phyloP scores from a whole-genome alignment of 768 basidiomycete genomes.

The Gyrodon lividus region DNA sequence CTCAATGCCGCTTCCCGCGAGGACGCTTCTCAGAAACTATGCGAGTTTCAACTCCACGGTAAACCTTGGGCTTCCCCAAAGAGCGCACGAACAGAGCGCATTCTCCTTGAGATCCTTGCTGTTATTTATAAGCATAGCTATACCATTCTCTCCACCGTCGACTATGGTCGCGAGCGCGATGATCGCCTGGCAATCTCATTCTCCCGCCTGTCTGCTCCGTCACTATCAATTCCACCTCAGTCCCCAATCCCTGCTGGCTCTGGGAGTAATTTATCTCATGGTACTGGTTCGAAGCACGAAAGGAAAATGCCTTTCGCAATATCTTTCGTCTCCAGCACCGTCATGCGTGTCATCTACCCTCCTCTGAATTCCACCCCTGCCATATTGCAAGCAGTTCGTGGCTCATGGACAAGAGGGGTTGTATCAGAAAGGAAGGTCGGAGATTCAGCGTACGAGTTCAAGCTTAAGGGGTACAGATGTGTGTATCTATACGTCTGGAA shows the following conservation, averaged over 20 bases:
- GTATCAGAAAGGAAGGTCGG: constrained; percentile 75
- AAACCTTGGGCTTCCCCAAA: constrained; percentile 77
- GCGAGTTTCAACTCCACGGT: constrained; percentile 63
- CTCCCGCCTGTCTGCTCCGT: constrained; percentile 44
- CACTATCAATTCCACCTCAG: constrained; percentile 38
- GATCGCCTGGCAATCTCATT: constrained; percentile 73
- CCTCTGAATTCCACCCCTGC: constrained; percentile 76
- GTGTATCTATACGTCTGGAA: constrained; percentile 25
- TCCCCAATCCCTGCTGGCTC: constrained; percentile 42
- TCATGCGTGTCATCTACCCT: constrained; percentile 74
- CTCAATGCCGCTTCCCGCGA: constrained; percentile 50
- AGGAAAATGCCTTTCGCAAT: constrained; percentile 62
- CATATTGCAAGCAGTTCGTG: constrained; percentile 75
- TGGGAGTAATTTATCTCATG: constrained; percentile 38
- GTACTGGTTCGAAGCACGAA: constrained; percentile 27
- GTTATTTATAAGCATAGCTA: constrained; percentile 64
- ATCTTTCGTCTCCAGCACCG: constrained; percentile 66
- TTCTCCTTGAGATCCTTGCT: constrained; percentile 64
- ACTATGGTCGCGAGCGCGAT: constrained; percentile 76
- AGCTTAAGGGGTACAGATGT: constrained; percentile 81
- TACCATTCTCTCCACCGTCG: constrained; percentile 63
- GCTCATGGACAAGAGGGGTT: constrained; percentile 78
- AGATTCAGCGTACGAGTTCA: constrained; percentile 74
- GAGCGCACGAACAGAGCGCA: constrained; percentile 61
- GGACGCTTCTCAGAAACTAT: constrained; percentile 55